phyloP scores from a whole-genome alignment of 176 grass and related monocot genomes.

The Otatea glauca region DNA sequence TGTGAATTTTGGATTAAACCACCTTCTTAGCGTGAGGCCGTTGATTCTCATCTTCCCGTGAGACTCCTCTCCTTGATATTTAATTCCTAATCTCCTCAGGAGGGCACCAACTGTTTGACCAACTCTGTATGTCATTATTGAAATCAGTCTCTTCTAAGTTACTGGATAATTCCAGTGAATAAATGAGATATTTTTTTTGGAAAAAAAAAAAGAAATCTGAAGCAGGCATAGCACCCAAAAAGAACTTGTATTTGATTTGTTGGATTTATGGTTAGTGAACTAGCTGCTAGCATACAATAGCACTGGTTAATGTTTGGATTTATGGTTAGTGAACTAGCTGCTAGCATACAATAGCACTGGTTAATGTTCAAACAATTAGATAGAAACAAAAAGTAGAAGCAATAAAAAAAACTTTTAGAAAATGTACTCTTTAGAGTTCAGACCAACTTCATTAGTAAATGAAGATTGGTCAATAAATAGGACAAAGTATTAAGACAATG shows the following conservation, averaged over 20 bases:
- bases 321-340: background rate
- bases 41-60: constrained; percentile 83
- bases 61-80: constrained; percentile 85
- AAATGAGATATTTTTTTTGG: background rate
- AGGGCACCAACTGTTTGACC: constrained; percentile 84
- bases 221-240: background rate
- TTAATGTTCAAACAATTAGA: background rate
- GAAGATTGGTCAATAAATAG: constrained; percentile 12
- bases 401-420: background rate
- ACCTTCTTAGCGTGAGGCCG: constrained; percentile 82
- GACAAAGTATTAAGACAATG: constrained; percentile 16
- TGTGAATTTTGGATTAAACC: constrained; percentile 82
- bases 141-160: constrained; percentile 36
- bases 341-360: background rate
- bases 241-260: background rate
- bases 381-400: too few relatives aligned
- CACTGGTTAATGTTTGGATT: background rate
- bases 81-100: constrained; percentile 87
- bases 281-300: background rate
- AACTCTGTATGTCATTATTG: constrained; percentile 54
- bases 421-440: constrained; percentile 29
- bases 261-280: background rate
- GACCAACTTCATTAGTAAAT: background rate
- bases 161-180: constrained; percentile 20
- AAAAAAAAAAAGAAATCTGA: background rate